Conservation (phyloP, 2,329 filamentous ascomycete genomes). For the Ophiostoma quercus region DNA sequence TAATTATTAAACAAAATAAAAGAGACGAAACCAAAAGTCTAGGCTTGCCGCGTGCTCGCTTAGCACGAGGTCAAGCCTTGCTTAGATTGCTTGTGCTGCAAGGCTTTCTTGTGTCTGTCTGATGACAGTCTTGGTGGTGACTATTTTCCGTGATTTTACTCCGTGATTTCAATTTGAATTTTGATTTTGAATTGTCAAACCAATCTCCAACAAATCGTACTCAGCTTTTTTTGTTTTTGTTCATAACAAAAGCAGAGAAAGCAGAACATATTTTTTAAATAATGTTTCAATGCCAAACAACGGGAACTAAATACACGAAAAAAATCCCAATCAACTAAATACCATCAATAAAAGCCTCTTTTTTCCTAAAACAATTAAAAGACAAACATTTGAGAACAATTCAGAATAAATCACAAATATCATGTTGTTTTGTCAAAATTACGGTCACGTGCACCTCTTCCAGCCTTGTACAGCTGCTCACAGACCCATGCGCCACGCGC, state of each 20-base stretch:
- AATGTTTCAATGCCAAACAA: too few relatives aligned
- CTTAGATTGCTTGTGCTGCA: conserved; percentile 6
- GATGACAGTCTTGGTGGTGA: not conserved
- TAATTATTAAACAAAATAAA: not conserved
- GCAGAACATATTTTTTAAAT: too few relatives aligned
- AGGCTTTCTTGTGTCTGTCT: not conserved
- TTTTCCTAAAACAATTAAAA: too few relatives aligned
- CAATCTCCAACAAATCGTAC: too few relatives aligned
- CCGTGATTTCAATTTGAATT: not conserved
- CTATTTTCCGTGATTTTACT: not conserved
- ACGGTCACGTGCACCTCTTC: not conserved
- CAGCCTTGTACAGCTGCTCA: not conserved
- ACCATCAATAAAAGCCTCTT: too few relatives aligned
- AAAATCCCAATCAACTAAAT: too few relatives aligned
- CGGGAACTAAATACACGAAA: too few relatives aligned
- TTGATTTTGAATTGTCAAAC: too few relatives aligned
- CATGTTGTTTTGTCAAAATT: not conserved
- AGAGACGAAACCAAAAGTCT: not conserved
- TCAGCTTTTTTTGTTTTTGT: too few relatives aligned
- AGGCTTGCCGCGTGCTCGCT: not conserved
- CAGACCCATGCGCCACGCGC: not conserved
- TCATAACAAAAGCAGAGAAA: too few relatives aligned
- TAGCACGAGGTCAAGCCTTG: not conserved
- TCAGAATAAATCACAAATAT: not conserved
- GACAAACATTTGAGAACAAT: too few relatives aligned